These are phyloP conservation scores for Saprolegnia parasitica DNA, from an alignment of 352 stramenopile species.

Conservation along the genomic window DNA sequence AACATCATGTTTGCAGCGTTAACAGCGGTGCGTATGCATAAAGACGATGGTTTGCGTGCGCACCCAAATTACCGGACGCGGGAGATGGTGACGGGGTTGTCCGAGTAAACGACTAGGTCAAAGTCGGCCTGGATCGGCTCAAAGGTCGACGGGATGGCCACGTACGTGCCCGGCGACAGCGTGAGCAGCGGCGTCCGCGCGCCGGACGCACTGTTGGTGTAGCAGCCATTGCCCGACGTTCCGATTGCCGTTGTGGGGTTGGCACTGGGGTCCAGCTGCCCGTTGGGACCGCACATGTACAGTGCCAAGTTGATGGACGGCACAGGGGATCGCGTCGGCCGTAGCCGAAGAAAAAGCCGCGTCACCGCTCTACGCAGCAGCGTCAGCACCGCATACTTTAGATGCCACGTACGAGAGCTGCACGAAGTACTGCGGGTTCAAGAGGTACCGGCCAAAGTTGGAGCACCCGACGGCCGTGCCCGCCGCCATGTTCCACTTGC, in stretches of 20 bases:
- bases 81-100: constrained; percentile 32
- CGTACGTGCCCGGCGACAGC: constrained; percentile 57
- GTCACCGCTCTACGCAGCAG: neutral
- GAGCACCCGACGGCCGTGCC: constrained; percentile 67
- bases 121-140: constrained; percentile 54
- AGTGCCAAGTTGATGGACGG: constrained; percentile 71
- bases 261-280: constrained; percentile 54
- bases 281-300: constrained; percentile 54
- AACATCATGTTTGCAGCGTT: too few relatives aligned
- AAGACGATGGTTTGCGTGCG: too few relatives aligned
- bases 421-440: constrained; percentile 75
- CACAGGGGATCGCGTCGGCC: constrained; percentile 9
- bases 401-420: constrained; percentile 35
- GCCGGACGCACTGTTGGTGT: constrained; percentile 52
- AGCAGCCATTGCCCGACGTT: constrained; percentile 53
- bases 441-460: constrained; percentile 77
- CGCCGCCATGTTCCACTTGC: constrained; percentile 47
- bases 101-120: constrained; percentile 56
- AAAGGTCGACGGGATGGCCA: constrained; percentile 72
- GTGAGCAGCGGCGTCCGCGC: constrained; percentile 39
- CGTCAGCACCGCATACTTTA: constrained; percentile 34
- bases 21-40: too few relatives aligned
- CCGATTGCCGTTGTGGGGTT: constrained; percentile 47
- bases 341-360: constrained; percentile 45
- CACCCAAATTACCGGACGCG: neutral